A percentile compares a stretch with the other conserved stretches of the same genome.
Evolutionary conservation across 176 grass and related monocot species (phyloP).

Genomic region (Rhynchospora breviuscula): DNA sequence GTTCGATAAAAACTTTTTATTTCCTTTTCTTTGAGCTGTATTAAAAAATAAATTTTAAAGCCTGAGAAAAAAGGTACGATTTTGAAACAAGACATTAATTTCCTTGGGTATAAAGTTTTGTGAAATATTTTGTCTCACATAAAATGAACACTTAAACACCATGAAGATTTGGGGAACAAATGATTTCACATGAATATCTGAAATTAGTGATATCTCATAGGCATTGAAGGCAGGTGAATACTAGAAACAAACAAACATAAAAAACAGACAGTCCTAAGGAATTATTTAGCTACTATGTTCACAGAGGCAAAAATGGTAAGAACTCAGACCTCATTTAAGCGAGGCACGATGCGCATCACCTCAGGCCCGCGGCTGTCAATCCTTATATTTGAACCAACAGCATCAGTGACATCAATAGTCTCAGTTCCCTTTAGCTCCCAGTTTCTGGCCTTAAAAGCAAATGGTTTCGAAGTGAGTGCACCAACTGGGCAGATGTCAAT

Average conservation of each 20-base stretch:
- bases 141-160: not conserved
- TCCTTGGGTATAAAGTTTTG: not conserved
- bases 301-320: not conserved
- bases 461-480: conserved; percentile 95
- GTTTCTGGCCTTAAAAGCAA: conserved; percentile 97
- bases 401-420: conserved; percentile 96
- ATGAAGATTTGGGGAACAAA: not conserved
- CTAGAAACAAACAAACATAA: not conserved
- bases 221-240: not conserved
- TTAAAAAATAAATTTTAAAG: not conserved
- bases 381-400: conserved; percentile 90
- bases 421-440: conserved; percentile 95
- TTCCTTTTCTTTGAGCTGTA: not conserved
- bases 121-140: not conserved
- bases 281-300: no score
- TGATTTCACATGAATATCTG: not conserved
- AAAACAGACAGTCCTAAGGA: not conserved
- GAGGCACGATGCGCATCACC: conserved; percentile 91
- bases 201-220: not conserved
- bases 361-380: conserved; percentile 98
- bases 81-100: not conserved
- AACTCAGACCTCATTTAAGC: conserved; percentile 76
- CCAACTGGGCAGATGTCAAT: conserved; percentile 99
- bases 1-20: not conserved
- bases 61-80: not conserved